These are phyloP conservation scores for Monilinia laxa DNA, from an alignment of 2,329 filamentous ascomycete genomes.

Conservation along the genomic window DNA sequence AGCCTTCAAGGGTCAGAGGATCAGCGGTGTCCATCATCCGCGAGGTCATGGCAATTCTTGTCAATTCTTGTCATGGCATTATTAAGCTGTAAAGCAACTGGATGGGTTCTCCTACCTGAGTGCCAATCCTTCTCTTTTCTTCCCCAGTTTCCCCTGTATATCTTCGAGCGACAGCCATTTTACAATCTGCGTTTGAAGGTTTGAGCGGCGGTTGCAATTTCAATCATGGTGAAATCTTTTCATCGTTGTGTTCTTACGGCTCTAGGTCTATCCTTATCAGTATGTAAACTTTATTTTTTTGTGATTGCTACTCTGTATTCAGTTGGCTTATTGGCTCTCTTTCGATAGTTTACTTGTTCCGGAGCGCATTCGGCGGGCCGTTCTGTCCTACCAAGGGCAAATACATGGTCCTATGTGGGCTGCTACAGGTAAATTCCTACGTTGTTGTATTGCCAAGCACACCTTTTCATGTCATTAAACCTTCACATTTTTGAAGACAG, in stretches of 20 bases:
- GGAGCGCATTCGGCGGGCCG: conserved; percentile 11
- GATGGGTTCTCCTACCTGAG: neutral
- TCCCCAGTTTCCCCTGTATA: conserved; percentile 9
- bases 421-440: conserved; percentile 21
- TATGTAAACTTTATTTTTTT: conserved; percentile 12
- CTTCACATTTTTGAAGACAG: neutral
- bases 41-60: conserved; percentile 7
- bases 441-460: conserved; percentile 20
- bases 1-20: conserved; percentile 18
- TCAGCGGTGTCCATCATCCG: conserved; percentile 4
- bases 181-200: neutral
- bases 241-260: neutral
- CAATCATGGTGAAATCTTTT: conserved; percentile 17
- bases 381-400: conserved; percentile 16
- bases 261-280: conserved; percentile 5
- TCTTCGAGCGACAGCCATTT: conserved; percentile 14
- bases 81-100: conserved; percentile 4
- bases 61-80: conserved; percentile 12
- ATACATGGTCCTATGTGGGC: conserved; percentile 24
- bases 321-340: conserved; percentile 10
- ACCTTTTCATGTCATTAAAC: neutral
- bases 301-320: neutral
- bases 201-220: neutral
- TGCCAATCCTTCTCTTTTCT: neutral
- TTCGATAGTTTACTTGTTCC: conserved; percentile 22